Conservation (phyloP, 2,329 filamentous ascomycete species). For the Sporothrix schenckii region DNA sequence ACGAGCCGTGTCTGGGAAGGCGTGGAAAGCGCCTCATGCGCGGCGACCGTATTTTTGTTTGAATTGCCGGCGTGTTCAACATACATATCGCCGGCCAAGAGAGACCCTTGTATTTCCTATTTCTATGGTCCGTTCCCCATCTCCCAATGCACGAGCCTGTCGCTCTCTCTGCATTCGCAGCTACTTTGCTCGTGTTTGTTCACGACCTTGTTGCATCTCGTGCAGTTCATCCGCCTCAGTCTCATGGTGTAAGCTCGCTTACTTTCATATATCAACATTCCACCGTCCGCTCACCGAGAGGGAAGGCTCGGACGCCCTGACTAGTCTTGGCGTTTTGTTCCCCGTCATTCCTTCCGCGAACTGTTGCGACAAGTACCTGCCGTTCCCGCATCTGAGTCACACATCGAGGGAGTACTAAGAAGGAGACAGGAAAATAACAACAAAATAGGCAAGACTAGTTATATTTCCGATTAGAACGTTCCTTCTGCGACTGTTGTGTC, state of each 20-base stretch:
- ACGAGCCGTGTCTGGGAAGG: background rate
- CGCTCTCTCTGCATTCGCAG: background rate
- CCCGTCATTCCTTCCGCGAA: slow-evolving; percentile 18
- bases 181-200: too few relatives aligned
- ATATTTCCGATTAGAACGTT: slow-evolving; percentile 1
- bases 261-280: slow-evolving; percentile 23
- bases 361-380: slow-evolving; percentile 14
- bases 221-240: background rate
- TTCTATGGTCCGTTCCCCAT: background rate
- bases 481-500: slow-evolving; percentile 4
- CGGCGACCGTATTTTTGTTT: background rate
- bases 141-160: background rate
- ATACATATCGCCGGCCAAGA: background rate
- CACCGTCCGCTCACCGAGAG: background rate
- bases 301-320: background rate
- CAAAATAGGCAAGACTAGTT: background rate
- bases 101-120: slow-evolving; percentile 1
- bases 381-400: slow-evolving; percentile 24
- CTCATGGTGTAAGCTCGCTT: background rate
- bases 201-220: background rate
- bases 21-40: background rate
- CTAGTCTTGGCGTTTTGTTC: slow-evolving; percentile 1
- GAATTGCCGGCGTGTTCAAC: background rate
- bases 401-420: background rate
- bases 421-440: background rate